Evolutionary conservation across 805 yeast species (phyloP).

Genomic region (Myxozyma geophila): DNA sequence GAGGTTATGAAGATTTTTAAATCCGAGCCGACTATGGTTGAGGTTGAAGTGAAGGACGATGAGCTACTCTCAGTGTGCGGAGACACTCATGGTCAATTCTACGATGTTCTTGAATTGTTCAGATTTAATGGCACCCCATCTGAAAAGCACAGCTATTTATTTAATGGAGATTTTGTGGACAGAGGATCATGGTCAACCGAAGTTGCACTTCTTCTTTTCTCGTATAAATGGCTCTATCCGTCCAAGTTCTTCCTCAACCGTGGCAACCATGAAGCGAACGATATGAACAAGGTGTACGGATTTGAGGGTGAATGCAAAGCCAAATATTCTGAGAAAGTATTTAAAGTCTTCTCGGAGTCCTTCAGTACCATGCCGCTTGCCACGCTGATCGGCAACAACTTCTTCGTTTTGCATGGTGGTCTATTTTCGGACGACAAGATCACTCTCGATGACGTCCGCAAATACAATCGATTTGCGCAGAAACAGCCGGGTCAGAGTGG

Average conservation of each 20-base stretch:
- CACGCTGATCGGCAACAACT: slow-evolving; percentile 73
- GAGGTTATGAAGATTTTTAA: slow-evolving; percentile 68
- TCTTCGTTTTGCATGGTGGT: slow-evolving; percentile 95
- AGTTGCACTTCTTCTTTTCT: slow-evolving; percentile 80
- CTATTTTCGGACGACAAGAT: slow-evolving; percentile 77
- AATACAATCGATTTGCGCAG: slow-evolving; percentile 65
- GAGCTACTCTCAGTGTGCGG: slow-evolving; percentile 80
- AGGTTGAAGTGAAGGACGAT: slow-evolving; percentile 53
- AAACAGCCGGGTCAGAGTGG: slow-evolving; percentile 89
- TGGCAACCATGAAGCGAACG: slow-evolving; percentile 96
- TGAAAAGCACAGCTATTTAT: slow-evolving; percentile 71
- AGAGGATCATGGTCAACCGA: slow-evolving; percentile 99
- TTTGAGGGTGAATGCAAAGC: slow-evolving; percentile 94
- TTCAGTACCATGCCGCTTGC: slow-evolving; percentile 88
- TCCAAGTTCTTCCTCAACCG: slow-evolving; percentile 73
- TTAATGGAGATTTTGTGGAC: slow-evolving; percentile 98
- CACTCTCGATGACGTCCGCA: slow-evolving; percentile 72
- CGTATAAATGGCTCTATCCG: slow-evolving; percentile 79
- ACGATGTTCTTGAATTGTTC: slow-evolving; percentile 83
- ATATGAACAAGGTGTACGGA: slow-evolving; percentile 96
- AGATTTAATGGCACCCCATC: slow-evolving; percentile 71
- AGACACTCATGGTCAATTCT: slow-evolving; percentile 97
- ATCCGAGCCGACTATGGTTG: slow-evolving; percentile 75
- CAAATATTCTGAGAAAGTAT: slow-evolving; percentile 80
- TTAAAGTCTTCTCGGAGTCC: slow-evolving; percentile 81